Base-by-base conservation (phyloP, 176 grass and related monocot genomes). In the Cenchrus fungigraminus region DNA sequence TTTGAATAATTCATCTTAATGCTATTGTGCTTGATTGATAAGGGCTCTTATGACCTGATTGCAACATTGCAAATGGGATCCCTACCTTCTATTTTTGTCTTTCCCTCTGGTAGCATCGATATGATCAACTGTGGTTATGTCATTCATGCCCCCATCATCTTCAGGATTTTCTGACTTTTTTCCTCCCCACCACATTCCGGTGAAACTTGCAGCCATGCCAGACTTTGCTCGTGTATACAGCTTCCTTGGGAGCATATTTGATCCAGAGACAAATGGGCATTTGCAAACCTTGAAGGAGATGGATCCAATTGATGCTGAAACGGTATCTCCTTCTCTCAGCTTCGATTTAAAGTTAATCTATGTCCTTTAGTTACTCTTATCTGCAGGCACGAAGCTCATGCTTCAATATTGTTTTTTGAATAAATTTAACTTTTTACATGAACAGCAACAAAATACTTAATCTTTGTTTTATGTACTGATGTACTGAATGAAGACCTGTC, bases 261-360 rank as follows among this genome's bases (percentile, higher is more conserved):
- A 98, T 65, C 97, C 93, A 46, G 89, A 82, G 17, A 86, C 86
- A 68, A 96, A 53, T 62, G 93, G 88, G 0, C 97, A 98, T 82
- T 81, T 96, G 82, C 60, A 96, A 73, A 84, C 80, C 45, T 79
- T 98, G 82, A 91, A 78, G 70, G 89, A 94, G 79, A 96, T 98
- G 97, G 83, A 98, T 89, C 93, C 90, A 46, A 89, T 98, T 76
- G 89, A 98, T 79, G 71, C 87, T 90, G 93, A 98, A 93, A 96
- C 90, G 72, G 93, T 98, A 91, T 63, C 84, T 67, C 40, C 83
- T 89, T 80, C 46, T 71, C 47, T 76, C 31, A 55, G 45, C 61
- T 71, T 67, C 37, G 43, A 65, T 88, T 84, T 75, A 14, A 44
- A 62, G n/a, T 53, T 6, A 3, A 80, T 51, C 49, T 13, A 65